Percentiles rank a stretch among this genome's conserved stretches.
These are phyloP conservation scores for Lipomyces sp. DNA, from an alignment of 805 yeast genomes.

Conservation along the genomic window DNA sequence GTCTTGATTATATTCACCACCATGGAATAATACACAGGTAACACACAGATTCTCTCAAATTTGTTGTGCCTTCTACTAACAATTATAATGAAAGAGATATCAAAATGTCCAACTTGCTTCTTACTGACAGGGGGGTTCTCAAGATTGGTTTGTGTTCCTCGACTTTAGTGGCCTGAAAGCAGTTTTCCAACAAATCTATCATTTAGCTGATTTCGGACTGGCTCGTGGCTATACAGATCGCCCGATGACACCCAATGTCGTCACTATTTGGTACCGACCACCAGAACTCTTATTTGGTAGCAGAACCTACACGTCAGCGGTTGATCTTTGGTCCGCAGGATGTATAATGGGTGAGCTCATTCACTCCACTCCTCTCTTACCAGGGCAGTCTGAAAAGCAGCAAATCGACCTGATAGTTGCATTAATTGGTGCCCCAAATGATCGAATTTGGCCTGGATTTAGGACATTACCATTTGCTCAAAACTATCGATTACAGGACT, in stretches of 20 bases:
- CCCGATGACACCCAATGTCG: conserved; percentile 46
- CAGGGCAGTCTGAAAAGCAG: conserved; percentile 80
- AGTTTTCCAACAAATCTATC: not conserved
- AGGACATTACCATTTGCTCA: conserved; percentile 64
- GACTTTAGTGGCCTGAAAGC: too few relatives aligned
- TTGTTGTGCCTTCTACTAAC: too few relatives aligned
- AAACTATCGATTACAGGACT: conserved; percentile 40
- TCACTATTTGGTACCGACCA: conserved; percentile 94
- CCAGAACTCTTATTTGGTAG: conserved; percentile 89
- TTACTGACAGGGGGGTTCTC: conserved; percentile 18
- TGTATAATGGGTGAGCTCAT: conserved; percentile 81
- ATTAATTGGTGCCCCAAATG: conserved; percentile 79
- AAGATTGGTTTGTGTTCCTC: conserved; percentile 17
- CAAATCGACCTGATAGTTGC: conserved; percentile 73
- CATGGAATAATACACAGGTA: conserved; percentile 20
- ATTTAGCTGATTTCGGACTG: conserved; percentile 26
- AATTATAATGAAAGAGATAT: too few relatives aligned
- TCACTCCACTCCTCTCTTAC: conserved; percentile 68
- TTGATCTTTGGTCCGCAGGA: conserved; percentile 96
- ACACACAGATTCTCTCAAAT: not conserved
- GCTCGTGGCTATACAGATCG: conserved; percentile 36
- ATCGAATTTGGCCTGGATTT: conserved; percentile 69
- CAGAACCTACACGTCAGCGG: conserved; percentile 80
- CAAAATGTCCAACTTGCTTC: conserved; percentile 26
- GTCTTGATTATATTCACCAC: conserved; percentile 22